A percentile compares a stretch with the other conserved stretches of the same genome.
Conservation (phyloP, 129 eudicot species). For the Silybum marianum region DNA sequence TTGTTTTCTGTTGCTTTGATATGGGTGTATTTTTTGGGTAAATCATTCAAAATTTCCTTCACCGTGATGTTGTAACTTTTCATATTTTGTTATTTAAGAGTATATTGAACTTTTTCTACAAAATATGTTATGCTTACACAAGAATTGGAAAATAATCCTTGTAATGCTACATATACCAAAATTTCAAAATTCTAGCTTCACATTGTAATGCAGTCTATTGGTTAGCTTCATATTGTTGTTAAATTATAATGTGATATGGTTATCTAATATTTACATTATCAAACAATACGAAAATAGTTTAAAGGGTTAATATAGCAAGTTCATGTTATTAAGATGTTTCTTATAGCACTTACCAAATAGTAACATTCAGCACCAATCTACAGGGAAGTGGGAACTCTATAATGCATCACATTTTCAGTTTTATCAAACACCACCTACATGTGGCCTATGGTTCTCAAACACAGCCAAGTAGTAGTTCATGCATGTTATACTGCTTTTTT, state of each 20-base stretch:
- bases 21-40: neutral
- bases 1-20: neutral
- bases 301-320: neutral
- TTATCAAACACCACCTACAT: conserved; percentile 1
- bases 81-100: neutral
- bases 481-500: conserved; percentile 14
- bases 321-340: neutral
- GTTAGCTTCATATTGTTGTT: neutral
- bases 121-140: neutral
- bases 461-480: conserved; percentile 13
- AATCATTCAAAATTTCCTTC: neutral
- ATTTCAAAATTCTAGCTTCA: conserved; percentile 5
- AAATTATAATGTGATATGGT: neutral
- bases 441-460: neutral
- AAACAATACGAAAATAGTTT: neutral
- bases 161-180: neutral
- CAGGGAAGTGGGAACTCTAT: neutral
- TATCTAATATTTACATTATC: neutral
- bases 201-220: neutral
- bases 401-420: neutral
- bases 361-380: conserved; percentile 2
- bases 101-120: neutral
- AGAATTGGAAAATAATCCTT: neutral
- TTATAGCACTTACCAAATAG: neutral
- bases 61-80: too few relatives aligned